Conservation (phyloP, 2,329 filamentous ascomycete genomes). For the Fusarium sp. region DNA sequence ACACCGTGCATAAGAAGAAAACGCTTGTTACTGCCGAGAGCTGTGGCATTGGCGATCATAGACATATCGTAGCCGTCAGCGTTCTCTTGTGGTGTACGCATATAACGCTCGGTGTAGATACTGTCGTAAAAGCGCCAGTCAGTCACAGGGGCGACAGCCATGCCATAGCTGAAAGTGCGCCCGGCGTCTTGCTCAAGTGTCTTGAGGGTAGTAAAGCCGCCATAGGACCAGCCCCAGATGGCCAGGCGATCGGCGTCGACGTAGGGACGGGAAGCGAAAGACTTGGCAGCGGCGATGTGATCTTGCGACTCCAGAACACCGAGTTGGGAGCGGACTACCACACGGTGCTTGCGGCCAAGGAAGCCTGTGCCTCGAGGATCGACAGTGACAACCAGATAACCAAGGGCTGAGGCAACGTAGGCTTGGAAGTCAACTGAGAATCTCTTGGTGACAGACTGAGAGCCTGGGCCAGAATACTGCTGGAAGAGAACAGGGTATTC, state of each 20-base stretch:
- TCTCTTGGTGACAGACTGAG: constrained; percentile 82
- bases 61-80: constrained; percentile 77
- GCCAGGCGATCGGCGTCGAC: constrained; percentile 84
- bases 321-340: constrained; percentile 82
- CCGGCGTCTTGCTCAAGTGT: constrained; percentile 92
- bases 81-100: constrained; percentile 93
- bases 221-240: constrained; percentile 99
- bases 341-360: constrained; percentile 84
- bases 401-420: constrained; percentile 84
- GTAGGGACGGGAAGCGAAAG: constrained; percentile 83
- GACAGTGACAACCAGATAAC: constrained; percentile 94
- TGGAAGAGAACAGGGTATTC: constrained; percentile 95
- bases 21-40: constrained; percentile 78
- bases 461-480: constrained; percentile 94
- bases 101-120: constrained; percentile 95
- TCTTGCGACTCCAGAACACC: constrained; percentile 87
- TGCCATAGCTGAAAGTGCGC: constrained; percentile 91
- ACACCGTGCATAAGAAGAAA: constrained; percentile 97
- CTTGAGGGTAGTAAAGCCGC: constrained; percentile 94
- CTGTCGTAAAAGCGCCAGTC: constrained; percentile 97
- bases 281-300: constrained; percentile 89
- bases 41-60: constrained; percentile 77
- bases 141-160: constrained; percentile 98
- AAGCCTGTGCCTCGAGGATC: constrained; percentile 94
- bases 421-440: constrained; percentile 91